phyloP scores from a whole-genome alignment of 2,329 filamentous ascomycete species.

The Sporothrix protearum region DNA sequence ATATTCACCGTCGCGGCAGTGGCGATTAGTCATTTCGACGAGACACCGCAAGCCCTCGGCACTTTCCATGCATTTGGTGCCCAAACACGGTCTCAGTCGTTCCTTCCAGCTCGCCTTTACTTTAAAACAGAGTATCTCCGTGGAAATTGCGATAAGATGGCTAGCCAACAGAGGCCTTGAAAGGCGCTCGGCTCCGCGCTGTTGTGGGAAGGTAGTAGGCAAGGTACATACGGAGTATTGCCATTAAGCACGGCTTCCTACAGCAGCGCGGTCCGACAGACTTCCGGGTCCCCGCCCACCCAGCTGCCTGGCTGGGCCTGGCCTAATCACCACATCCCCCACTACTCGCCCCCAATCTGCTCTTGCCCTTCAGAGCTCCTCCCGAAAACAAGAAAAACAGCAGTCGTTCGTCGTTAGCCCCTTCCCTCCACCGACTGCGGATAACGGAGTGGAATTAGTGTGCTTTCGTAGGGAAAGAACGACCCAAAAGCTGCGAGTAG shows the following conservation, averaged over 20 bases:
- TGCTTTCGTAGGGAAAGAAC: not conserved
- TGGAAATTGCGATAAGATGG: constrained; percentile 12
- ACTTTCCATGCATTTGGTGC: not conserved
- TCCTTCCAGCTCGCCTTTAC: not conserved
- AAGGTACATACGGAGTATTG: too few relatives aligned
- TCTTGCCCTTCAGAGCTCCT: not conserved
- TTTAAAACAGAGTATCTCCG: constrained; percentile 7
- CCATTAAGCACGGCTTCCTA: not conserved
- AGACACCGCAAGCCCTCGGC: not conserved
- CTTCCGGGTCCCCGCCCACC: not conserved
- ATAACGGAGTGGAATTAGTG: not conserved
- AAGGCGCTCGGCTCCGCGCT: not conserved
- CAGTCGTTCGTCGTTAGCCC: not conserved
- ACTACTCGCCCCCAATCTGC: not conserved
- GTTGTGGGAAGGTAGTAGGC: not conserved
- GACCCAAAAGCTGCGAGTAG: not conserved
- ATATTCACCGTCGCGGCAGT: too few relatives aligned
- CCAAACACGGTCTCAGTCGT: not conserved
- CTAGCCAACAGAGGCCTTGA: not conserved
- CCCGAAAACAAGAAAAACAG: not conserved
- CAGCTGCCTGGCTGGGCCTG: not conserved
- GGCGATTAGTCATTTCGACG: not conserved
- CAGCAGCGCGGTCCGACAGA: not conserved
- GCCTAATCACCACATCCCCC: not conserved
- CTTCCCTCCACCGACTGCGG: not conserved